Conservation (phyloP, 257 asterid genomes). For the Nicotiana sylvestris region DNA sequence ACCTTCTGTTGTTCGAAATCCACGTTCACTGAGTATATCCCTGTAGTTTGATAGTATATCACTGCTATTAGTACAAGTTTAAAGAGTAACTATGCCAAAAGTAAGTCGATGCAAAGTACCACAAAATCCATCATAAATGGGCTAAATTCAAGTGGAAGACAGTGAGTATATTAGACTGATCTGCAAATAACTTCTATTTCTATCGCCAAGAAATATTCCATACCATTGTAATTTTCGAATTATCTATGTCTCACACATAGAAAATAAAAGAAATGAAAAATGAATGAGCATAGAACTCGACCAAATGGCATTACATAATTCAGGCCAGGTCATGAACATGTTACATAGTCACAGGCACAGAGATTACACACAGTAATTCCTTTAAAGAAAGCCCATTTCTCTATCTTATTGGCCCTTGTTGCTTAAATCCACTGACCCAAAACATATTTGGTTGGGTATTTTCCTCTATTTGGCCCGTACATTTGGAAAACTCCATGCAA, state of each 20-base stretch:
- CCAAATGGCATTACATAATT: background rate
- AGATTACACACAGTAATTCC: background rate
- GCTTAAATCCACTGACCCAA: background rate
- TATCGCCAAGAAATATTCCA: no score
- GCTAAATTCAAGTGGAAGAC: no score
- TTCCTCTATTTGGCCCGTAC: background rate
- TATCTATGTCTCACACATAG: no score
- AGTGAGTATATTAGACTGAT: no score
- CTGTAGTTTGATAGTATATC: slow-evolving; percentile 15
- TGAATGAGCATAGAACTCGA: background rate
- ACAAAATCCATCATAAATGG: background rate
- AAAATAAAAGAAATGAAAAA: no score
- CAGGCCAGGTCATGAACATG: background rate
- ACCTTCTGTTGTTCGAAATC: slow-evolving; percentile 57
- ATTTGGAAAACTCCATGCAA: background rate
- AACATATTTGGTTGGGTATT: background rate
- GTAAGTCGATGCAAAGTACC: background rate
- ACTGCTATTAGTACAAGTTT: background rate
- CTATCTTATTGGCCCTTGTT: background rate
- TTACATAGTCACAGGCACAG: background rate
- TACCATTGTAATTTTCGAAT: no score
- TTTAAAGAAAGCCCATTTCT: background rate
- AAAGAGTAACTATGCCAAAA: background rate
- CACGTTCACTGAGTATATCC: slow-evolving; percentile 70
- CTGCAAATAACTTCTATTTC: no score